Percentiles rank a stretch among this genome's conserved stretches.
Evolutionary conservation across 2,329 filamentous ascomycete species (phyloP).

Genomic region (Metarhizium brunneum): DNA sequence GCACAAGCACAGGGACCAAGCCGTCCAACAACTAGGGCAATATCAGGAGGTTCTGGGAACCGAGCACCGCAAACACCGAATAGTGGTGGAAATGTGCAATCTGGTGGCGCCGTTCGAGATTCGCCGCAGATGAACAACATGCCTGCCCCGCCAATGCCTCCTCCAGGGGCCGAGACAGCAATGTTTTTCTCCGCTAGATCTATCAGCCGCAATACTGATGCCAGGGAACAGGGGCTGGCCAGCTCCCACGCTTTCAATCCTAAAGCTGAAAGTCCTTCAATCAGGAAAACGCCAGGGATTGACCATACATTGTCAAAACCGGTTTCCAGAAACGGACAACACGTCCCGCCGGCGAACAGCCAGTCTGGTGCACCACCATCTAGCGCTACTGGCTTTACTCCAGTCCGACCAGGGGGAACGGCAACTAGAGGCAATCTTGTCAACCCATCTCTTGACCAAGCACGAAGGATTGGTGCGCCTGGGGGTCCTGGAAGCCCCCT

Average conservation of each 20-base stretch:
- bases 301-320: slow-evolving; percentile 74
- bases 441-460: slow-evolving; percentile 45
- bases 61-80: slow-evolving; percentile 25
- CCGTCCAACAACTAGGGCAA: slow-evolving; percentile 7
- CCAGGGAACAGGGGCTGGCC: slow-evolving; percentile 17
- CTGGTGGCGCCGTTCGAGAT: slow-evolving; percentile 14
- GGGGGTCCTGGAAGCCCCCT: slow-evolving; percentile 45
- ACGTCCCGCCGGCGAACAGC: slow-evolving; percentile 34
- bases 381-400: slow-evolving; percentile 19
- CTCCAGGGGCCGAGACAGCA: slow-evolving; percentile 13
- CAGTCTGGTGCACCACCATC: slow-evolving; percentile 15
- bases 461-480: slow-evolving; percentile 51
- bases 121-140: slow-evolving; percentile 2
- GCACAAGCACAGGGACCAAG: slow-evolving; percentile 12
- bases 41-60: slow-evolving; percentile 10
- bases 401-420: slow-evolving; percentile 18
- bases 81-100: slow-evolving; percentile 15
- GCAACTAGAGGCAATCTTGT: slow-evolving; percentile 30
- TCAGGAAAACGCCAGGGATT: slow-evolving; percentile 79
- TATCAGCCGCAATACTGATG: slow-evolving; percentile 23
- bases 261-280: slow-evolving; percentile 70
- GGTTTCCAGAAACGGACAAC: slow-evolving; percentile 47
- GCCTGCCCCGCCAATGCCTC: slow-evolving; percentile 38
- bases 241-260: slow-evolving; percentile 55
- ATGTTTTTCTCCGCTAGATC: slow-evolving; percentile 9